Base-by-base conservation (phyloP, 2,329 filamentous ascomycete species). In the Uncinocarpus reesii region DNA sequence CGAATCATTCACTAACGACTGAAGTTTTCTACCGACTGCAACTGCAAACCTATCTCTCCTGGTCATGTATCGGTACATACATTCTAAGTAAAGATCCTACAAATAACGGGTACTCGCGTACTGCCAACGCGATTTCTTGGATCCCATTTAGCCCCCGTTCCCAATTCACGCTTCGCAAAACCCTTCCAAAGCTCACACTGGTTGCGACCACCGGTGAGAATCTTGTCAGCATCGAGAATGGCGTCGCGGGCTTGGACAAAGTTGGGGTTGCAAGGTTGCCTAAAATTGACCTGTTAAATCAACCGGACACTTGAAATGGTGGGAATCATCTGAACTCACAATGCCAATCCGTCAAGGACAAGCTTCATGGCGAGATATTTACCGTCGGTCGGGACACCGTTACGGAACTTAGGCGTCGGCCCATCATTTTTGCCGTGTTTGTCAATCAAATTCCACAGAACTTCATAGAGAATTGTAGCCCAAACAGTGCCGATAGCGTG, bases 391-490 rank as follows among this genome's bases (percentile, higher is more conserved):
- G 51, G 51, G 20, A 48, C 51, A 29, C 47, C 47, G 20, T 48
- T 38, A 21, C 32, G 37, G 31, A 52, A 40, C 10, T 38, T 21
- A 24, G 51, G 51, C 13, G 16, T 40, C n/a, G 41, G 37, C 15
- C 40, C 40, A 31, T 50, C 42, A 35, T 38, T 44, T 26, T 50
- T 52, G 31, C 51, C 51, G 43, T 52, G 51, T 11, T 50, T 49
- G 20, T 52, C 51, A 21, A 52, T 52, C 37, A 52, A 42, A 34
- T 52, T 52, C 51, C 51, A 52, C 34, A 52, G 7, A n/a, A 52
- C 43, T 29, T 52, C 47, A 18, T 52, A 52, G 42, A 52, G 51
- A 41, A 52, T 52, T 21, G 42, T 40, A n/a, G 47, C 47, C 51
- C 51, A 52, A 21, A 50, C 47, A 20, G 51, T 52, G 40, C 51